A percentile compares a stretch with the other conserved stretches of the same genome.
These are phyloP conservation scores for Wickerhamomyces bovis DNA, from an alignment of 805 yeast genomes.

Conservation along the genomic window DNA sequence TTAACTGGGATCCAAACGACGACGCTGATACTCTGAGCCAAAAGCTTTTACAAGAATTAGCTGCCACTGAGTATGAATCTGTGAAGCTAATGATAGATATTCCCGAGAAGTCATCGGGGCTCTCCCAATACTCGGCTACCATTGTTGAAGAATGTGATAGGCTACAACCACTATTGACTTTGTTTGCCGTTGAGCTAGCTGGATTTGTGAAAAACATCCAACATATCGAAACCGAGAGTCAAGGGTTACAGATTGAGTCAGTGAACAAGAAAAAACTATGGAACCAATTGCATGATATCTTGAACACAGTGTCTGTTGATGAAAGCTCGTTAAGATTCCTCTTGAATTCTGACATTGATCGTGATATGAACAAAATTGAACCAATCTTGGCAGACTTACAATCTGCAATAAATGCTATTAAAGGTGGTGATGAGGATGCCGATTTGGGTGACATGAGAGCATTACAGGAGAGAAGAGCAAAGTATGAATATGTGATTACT, in stretches of 20 bases:
- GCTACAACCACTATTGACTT: conserved; percentile 47
- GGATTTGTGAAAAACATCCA: conserved; percentile 63
- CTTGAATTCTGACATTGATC: conserved; percentile 41
- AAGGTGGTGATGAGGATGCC: conserved; percentile 38
- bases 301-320: conserved; percentile 65
- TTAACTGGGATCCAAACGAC: conserved; percentile 70
- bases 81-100: conserved; percentile 49
- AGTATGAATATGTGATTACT: conserved; percentile 50
- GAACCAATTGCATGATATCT: conserved; percentile 60
- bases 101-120: conserved; percentile 36
- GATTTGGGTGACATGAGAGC: conserved; percentile 63
- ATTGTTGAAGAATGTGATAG: conserved; percentile 49
- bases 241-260: conserved; percentile 78
- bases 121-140: conserved; percentile 35
- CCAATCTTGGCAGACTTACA: conserved; percentile 47
- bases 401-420: conserved; percentile 59
- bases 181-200: conserved; percentile 55
- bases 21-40: conserved; percentile 52
- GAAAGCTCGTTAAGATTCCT: conserved; percentile 45
- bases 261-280: conserved; percentile 74
- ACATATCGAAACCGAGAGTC: conserved; percentile 65
- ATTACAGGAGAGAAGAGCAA: conserved; percentile 54
- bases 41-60: conserved; percentile 53
- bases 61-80: conserved; percentile 55
- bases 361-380: conserved; percentile 48